Conservation (phyloP, 2,329 filamentous ascomycete genomes). For the Pestalotiopsis sp. region DNA sequence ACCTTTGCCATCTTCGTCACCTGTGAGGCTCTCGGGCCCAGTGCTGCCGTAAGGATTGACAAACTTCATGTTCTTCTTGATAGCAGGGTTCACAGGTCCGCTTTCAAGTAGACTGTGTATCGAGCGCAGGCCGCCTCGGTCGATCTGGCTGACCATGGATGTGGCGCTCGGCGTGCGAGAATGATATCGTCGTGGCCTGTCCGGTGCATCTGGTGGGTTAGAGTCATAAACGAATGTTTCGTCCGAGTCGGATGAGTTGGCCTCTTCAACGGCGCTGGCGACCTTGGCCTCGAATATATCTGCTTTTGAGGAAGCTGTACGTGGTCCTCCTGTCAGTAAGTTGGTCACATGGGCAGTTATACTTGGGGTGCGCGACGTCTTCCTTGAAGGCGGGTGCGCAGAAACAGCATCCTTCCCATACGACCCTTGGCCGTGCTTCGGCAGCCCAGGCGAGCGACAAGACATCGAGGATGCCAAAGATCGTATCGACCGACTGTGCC, state of each 20-base stretch:
- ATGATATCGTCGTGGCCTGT: slow-evolving; percentile 77
- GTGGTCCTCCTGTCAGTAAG: slow-evolving; percentile 45
- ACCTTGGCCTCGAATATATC: slow-evolving; percentile 98
- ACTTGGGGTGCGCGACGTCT: slow-evolving; percentile 28
- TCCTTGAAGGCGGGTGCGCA: slow-evolving; percentile 22
- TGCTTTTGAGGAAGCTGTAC: slow-evolving; percentile 84
- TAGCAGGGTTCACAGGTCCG: slow-evolving; percentile 51
- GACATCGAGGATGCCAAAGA: slow-evolving; percentile 33
- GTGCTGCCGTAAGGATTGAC: slow-evolving; percentile 75
- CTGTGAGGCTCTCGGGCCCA: slow-evolving; percentile 54
- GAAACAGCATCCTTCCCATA: slow-evolving; percentile 30
- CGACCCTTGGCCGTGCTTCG: slow-evolving; percentile 34
- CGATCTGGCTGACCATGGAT: slow-evolving; percentile 74
- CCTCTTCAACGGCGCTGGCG: slow-evolving; percentile 92
- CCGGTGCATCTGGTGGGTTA: slow-evolving; percentile 75
- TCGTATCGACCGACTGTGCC: slow-evolving; percentile 44
- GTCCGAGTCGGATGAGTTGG: slow-evolving; percentile 94
- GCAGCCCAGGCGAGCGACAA: slow-evolving; percentile 37
- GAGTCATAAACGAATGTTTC: slow-evolving; percentile 99
- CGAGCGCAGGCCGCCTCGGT: slow-evolving; percentile 62
- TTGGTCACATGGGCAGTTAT: slow-evolving; percentile 42
- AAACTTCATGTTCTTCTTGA: slow-evolving; percentile 97
- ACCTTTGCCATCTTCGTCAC: slow-evolving; percentile 69
- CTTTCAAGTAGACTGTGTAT: slow-evolving; percentile 70
- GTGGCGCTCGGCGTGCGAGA: slow-evolving; percentile 94